Evolutionary conservation across 164 flowering plant species (phyloP).

Genomic region (Berberis thunbergii): DNA sequence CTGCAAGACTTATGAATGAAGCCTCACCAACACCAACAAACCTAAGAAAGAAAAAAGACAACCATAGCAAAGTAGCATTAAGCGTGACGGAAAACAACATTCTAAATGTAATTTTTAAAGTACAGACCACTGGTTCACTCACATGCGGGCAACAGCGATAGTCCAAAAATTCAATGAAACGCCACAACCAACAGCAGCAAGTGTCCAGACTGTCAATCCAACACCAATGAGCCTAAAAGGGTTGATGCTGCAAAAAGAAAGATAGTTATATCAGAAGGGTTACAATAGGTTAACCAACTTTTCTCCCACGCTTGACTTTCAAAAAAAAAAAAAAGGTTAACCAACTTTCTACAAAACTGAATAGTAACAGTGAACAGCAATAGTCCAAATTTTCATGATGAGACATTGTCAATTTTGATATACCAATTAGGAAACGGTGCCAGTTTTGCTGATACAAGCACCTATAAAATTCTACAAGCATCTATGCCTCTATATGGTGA

Average conservation of each 20-base stretch:
- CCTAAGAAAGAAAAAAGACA: conserved; percentile 16
- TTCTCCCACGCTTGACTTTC: too few species aligned
- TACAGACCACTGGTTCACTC: conserved; percentile 23
- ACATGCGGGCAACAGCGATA: conserved; percentile 82
- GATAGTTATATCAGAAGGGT: background rate
- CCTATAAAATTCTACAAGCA: too few species aligned
- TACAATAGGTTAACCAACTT: background rate
- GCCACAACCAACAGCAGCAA: conserved; percentile 78
- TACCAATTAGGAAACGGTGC: too few species aligned
- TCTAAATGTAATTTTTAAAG: background rate
- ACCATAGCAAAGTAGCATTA: background rate
- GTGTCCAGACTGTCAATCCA: conserved; percentile 89
- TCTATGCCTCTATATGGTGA: too few species aligned
- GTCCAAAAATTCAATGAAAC: conserved; percentile 74
- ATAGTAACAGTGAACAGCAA: too few species aligned
- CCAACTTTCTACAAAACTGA: background rate
- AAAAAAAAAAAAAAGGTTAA: background rate
- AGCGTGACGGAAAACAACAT: background rate
- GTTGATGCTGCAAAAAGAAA: conserved; percentile 52
- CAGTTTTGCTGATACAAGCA: too few species aligned
- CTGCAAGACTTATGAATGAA: conserved; percentile 94
- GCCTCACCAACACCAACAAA: conserved; percentile 99
- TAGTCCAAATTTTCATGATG: too few species aligned
- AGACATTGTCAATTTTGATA: too few species aligned
- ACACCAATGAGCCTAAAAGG: conserved; percentile 98